phyloP scores from a whole-genome alignment of 495 filamentous ascomycete genomes.

The Penicillium paradoxum region DNA sequence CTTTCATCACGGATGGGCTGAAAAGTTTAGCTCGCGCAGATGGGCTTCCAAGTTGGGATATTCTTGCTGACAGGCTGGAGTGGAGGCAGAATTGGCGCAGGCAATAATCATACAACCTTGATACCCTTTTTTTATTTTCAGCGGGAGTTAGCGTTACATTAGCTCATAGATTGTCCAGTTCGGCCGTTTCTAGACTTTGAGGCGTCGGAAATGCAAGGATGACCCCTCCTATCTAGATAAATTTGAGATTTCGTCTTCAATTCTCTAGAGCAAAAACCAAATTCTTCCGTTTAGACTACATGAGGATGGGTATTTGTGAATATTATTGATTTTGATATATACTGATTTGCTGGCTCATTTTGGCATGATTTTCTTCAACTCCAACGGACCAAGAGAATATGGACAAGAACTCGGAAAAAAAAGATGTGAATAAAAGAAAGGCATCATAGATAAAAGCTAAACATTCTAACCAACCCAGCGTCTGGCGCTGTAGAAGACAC shows the following conservation, averaged over 20 bases:
- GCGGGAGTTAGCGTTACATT: not conserved
- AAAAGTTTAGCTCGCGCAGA: slow-evolving; percentile 42
- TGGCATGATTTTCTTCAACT: not conserved
- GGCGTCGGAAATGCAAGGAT: not conserved
- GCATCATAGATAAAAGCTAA: slow-evolving; percentile 1
- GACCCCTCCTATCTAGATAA: not conserved
- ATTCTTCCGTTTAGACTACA: too few species aligned
- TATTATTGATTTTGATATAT: slow-evolving; percentile 7
- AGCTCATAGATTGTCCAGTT: not conserved
- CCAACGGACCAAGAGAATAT: not conserved
- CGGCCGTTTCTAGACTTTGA: too few species aligned
- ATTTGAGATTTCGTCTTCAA: not conserved
- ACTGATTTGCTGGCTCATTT: not conserved
- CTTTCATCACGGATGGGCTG: slow-evolving; percentile 43
- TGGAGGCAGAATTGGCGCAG: slow-evolving; percentile 21
- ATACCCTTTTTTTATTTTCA: not conserved
- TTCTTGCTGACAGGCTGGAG: slow-evolving; percentile 44
- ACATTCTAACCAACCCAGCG: slow-evolving; percentile 70
- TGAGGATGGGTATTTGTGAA: not conserved
- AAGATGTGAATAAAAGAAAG: not conserved
- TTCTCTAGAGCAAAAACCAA: not conserved
- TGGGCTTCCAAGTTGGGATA: slow-evolving; percentile 45
- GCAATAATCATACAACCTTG: not conserved
- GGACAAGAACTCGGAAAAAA: not conserved
- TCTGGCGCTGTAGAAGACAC: slow-evolving; percentile 74